Percentiles rank a stretch among this genome's conserved stretches.
These are phyloP conservation scores for Limtongozyma cylindracea DNA, from an alignment of 805 yeast genomes.

Conservation along the genomic window DNA sequence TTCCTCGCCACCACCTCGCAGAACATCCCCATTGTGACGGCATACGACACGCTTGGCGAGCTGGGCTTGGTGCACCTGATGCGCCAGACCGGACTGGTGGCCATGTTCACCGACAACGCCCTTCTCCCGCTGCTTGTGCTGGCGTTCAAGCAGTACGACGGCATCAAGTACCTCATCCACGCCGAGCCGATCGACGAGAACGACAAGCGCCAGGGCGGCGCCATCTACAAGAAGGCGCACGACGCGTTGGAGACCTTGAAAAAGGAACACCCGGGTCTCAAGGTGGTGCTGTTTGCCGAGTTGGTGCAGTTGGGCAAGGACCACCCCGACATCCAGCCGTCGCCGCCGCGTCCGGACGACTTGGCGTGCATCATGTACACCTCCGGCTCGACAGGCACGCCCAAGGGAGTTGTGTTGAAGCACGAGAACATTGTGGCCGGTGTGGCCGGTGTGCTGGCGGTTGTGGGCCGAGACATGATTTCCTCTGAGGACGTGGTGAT, in stretches of 20 bases:
- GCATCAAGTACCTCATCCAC: constrained; percentile 48
- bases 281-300: constrained; percentile 40
- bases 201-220: constrained; percentile 43
- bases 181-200: constrained; percentile 28
- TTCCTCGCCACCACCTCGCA: constrained; percentile 61
- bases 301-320: constrained; percentile 34
- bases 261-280: constrained; percentile 53
- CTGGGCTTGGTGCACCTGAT: constrained; percentile 70
- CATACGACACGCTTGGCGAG: constrained; percentile 89
- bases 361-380: constrained; percentile 66
- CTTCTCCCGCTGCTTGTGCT: constrained; percentile 39
- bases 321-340: constrained; percentile 12
- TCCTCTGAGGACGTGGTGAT: constrained; percentile 42
- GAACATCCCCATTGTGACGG: constrained; percentile 73
- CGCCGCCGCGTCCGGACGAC: constrained; percentile 33
- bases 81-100: constrained; percentile 55
- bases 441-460: constrained; percentile 53
- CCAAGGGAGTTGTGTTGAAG: constrained; percentile 58
- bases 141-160: constrained; percentile 40
- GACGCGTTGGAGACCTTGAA: constrained; percentile 31
- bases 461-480: constrained; percentile 26
- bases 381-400: constrained; percentile 68
- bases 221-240: constrained; percentile 27
- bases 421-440: constrained; percentile 60
- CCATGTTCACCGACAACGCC: constrained; percentile 64